Percentiles rank a stretch among this genome's conserved stretches.
phyloP scores from a whole-genome alignment of 1,139 yeast genomes.

The Debaryomyces nepalensis region DNA sequence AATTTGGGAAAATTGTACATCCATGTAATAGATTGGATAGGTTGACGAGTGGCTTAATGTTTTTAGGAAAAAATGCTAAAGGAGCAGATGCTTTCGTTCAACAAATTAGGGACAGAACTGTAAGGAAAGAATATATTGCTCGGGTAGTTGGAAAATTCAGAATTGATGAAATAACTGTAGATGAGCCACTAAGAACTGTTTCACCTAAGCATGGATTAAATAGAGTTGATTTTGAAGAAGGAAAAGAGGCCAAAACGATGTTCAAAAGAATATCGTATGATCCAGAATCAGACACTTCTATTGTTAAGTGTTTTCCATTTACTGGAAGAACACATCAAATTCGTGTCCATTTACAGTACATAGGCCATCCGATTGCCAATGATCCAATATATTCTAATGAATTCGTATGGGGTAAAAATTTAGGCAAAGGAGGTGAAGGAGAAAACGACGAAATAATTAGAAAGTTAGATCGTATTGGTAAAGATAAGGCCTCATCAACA shows the following conservation, averaged over 20 bases:
- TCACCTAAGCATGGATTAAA: slow-evolving; percentile 83
- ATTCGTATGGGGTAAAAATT: slow-evolving; percentile 68
- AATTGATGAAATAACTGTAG: slow-evolving; percentile 50
- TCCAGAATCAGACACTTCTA: slow-evolving; percentile 57
- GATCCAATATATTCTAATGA: slow-evolving; percentile 82
- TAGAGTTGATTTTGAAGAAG: slow-evolving; percentile 61
- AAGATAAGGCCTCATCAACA: slow-evolving; percentile 65
- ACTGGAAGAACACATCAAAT: slow-evolving; percentile 97
- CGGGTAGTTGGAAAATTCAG: slow-evolving; percentile 89
- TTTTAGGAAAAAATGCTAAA: slow-evolving; percentile 79
- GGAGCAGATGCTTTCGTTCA: slow-evolving; percentile 80
- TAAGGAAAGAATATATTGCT: slow-evolving; percentile 83
- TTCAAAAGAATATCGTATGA: slow-evolving; percentile 66
- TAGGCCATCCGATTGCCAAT: slow-evolving; percentile 92
- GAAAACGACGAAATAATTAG: slow-evolving; percentile 50
- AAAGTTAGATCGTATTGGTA: slow-evolving; percentile 67
- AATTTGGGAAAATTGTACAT: slow-evolving; percentile 65
- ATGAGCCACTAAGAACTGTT: slow-evolving; percentile 69
- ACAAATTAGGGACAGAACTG: slow-evolving; percentile 76
- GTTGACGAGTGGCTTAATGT: slow-evolving; percentile 93
- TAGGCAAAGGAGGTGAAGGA: slow-evolving; percentile 60
- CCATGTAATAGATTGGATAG: slow-evolving; percentile 93
- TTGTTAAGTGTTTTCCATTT: slow-evolving; percentile 81
- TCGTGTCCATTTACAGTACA: slow-evolving; percentile 83
- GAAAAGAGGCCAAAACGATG: slow-evolving; percentile 65